Base-by-base conservation (phyloP, 495 filamentous ascomycete genomes). In the Darksidea phi region DNA sequence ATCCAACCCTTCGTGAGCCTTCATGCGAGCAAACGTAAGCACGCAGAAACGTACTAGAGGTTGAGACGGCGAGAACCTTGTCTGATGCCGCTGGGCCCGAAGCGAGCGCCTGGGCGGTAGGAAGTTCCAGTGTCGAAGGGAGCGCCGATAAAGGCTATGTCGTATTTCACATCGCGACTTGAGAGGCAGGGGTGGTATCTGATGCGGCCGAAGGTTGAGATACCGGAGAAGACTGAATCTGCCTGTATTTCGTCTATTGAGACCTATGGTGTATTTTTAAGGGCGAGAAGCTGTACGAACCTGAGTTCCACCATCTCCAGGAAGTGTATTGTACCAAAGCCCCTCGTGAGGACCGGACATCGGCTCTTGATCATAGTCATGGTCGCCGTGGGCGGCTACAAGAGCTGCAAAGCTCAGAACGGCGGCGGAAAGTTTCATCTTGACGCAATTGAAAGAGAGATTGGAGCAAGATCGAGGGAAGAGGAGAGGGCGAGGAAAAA, bases 101-200 rank as follows among this genome's bases (percentile, higher is more conserved):
- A 95, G 32, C 90, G 82, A 34, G 89, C 90, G 49, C 90, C 90
- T 5, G 90, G 90, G 60, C 90, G 77, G 73, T 90, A 90, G 0
- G 86, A 87, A 17, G 86, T 88, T 3, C 87, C 87, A 6, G 78
- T 85, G 64, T 86, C 84, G 54, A 85, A 86, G 15, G 83, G 84
- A 37, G 82, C 82, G 18, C 70, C 74, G 25, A 76, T 75, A 65
- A 76, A 76, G 5, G 74, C 74, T 56, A 76, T 75, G 59, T 76
- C 74, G 65, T 74, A 76, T 54, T 71, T 70, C 8, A 73, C 71
- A 26, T 66, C 59, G 34, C 90, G 82, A 41, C 81, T 89, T 1
- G 86, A 74, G 6, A 95, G 77, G 67, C 90, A 95, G 34, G 89
- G 89, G 55, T 82, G 84, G 74, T 93, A 94, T 1, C 86, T 82